These are phyloP conservation scores for Diaporthe vaccinii DNA, from an alignment of 2,329 filamentous ascomycete species.

Conservation along the genomic window DNA sequence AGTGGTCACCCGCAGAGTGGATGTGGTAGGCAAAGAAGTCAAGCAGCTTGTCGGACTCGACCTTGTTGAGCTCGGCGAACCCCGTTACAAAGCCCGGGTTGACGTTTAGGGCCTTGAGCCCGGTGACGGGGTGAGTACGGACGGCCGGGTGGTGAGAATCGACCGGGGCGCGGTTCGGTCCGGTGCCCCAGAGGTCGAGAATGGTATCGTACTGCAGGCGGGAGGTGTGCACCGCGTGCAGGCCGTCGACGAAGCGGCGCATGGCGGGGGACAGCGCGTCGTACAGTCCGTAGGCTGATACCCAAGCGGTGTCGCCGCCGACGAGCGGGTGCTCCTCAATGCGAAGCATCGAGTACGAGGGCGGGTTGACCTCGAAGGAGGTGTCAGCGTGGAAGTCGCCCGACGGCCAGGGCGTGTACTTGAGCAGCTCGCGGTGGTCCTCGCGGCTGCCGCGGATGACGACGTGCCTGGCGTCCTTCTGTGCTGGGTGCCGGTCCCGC, in stretches of 20 bases:
- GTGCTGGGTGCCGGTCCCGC: neutral
- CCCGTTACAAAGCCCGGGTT: conserved; percentile 61
- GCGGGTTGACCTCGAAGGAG: neutral
- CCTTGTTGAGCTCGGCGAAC: conserved; percentile 63
- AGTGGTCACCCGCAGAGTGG: conserved; percentile 63
- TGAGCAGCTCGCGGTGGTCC: conserved; percentile 3
- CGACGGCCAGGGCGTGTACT: neutral
- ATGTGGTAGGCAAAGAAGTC: conserved; percentile 61
- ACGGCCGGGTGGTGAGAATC: conserved; percentile 63
- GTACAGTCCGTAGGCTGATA: neutral
- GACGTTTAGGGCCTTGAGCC: conserved; percentile 60
- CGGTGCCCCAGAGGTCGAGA: conserved; percentile 57
- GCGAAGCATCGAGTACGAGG: neutral
- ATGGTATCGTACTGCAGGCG: conserved; percentile 59
- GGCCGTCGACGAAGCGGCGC: neutral
- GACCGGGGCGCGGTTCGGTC: conserved; percentile 51
- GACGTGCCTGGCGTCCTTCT: neutral
- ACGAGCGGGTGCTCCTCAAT: conserved; percentile 51
- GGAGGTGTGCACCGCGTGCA: neutral
- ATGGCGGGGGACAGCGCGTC: neutral
- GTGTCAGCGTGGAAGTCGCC: neutral
- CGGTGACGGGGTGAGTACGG: conserved; percentile 62
- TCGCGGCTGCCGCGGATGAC: neutral
- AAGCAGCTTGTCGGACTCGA: conserved; percentile 61
- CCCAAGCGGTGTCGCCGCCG: neutral